These are phyloP conservation scores for Chlorociboria aeruginascens DNA, from an alignment of 495 filamentous ascomycete genomes.

Conservation along the genomic window DNA sequence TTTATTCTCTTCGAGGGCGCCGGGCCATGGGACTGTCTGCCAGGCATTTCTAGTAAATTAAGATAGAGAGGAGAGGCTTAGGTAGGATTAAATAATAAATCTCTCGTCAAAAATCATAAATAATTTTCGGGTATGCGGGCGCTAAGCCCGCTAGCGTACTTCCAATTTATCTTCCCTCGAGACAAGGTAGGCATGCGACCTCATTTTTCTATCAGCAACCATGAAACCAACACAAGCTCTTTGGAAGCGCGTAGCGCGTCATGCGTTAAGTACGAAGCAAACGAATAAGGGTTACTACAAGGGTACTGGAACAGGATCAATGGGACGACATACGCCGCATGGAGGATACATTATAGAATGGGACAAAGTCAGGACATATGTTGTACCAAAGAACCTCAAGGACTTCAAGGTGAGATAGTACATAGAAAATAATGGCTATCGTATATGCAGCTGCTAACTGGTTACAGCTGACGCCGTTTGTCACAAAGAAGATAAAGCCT, in stretches of 20 bases:
- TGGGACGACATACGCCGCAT: conserved; percentile 76
- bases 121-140: background rate
- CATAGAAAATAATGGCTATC: background rate
- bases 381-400: conserved; percentile 54
- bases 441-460: background rate
- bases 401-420: conserved; percentile 50
- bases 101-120: background rate
- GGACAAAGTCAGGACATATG: conserved; percentile 82
- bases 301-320: conserved; percentile 75
- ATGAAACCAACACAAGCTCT: conserved; percentile 65
- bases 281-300: conserved; percentile 94
- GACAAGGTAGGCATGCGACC: background rate
- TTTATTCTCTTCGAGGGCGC: conserved; percentile 33
- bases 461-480: conserved; percentile 74
- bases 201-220: conserved; percentile 2
- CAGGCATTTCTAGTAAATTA: conserved; percentile 43
- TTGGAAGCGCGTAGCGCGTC: conserved; percentile 50
- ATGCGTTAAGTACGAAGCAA: conserved; percentile 79
- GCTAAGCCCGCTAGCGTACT: background rate
- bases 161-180: background rate
- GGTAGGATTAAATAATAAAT: background rate
- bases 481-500: conserved; percentile 48
- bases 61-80: background rate
- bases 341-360: conserved; percentile 77
- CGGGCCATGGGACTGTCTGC: conserved; percentile 50